Percentiles rank a stretch among this genome's conserved stretches.
These are phyloP conservation scores for Saccharomycopsis schoenii DNA, from an alignment of 805 yeast genomes.

Conservation along the genomic window DNA sequence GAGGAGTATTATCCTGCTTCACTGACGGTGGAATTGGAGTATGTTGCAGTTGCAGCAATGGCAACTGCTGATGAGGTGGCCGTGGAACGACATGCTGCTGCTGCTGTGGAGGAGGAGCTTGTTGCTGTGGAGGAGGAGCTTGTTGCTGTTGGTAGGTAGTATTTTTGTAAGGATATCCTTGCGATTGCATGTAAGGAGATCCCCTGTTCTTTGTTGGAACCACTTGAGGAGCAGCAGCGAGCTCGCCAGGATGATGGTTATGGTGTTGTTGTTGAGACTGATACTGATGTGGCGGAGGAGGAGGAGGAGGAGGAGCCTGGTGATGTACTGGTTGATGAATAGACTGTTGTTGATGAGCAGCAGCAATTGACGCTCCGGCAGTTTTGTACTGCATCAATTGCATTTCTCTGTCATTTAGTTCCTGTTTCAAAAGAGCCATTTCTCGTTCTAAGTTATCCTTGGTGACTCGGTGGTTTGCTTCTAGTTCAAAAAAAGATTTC, in stretches of 20 bases:
- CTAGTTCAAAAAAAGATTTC: constrained; percentile 88
- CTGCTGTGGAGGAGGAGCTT: constrained; percentile 28
- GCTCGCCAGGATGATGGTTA: neutral
- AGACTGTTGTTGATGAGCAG: neutral
- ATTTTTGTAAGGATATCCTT: neutral
- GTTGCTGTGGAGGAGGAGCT: constrained; percentile 28
- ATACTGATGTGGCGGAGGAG: neutral
- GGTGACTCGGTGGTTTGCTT: constrained; percentile 86
- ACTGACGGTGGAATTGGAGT: constrained; percentile 13
- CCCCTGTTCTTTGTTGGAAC: neutral
- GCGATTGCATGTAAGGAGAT: neutral
- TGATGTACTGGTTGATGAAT: neutral
- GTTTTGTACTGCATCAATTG: constrained; percentile 28
- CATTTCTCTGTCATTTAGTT: constrained; percentile 73
- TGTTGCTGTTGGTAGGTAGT: neutral
- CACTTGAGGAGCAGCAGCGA: neutral
- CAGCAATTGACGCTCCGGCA: neutral
- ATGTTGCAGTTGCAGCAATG: constrained; percentile 19
- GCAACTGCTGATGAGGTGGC: constrained; percentile 20
- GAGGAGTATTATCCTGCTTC: neutral
- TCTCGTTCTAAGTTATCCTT: constrained; percentile 92
- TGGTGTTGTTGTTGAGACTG: neutral
- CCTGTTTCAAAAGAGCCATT: constrained; percentile 73
- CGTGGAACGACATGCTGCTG: constrained; percentile 26
- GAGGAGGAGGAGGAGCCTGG: neutral